Evolutionary conservation across 2,329 filamentous ascomycete genomes (phyloP), one percentile per base, ranked within the genome.

Genomic region (Cladophialophora chaetospira): DNA sequence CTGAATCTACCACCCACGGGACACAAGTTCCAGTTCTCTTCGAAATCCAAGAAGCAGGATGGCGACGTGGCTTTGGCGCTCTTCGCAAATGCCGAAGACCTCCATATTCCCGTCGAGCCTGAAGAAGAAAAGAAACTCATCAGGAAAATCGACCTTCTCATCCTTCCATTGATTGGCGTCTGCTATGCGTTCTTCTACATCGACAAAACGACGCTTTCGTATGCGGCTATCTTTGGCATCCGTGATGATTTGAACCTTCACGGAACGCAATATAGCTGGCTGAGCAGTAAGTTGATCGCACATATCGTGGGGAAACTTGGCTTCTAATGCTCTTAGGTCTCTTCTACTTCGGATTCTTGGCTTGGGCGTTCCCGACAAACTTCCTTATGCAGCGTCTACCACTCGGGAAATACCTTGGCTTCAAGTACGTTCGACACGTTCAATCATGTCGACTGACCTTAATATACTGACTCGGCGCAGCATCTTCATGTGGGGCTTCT

Each of bases 321-420:
- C 71, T 82, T 17, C 80, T 80, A 23, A 47, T 8, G 5, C 11
- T 40, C 3, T 3, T 31, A 62, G 59, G 59, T 58, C 79, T 78
- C 67, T 80, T 83, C 63, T 67, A 69, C 40, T 61, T 66, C 73
- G 75, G 76, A 1, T 78, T 77, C 56, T 67, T 78, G 10, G 81
- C 77, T 2, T 87, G 79, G 79, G 85, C 88, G 67, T 88, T 85
- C 68, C 85, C 85, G 0, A 87, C 85, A 1, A 86, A 80, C 65
- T 79, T 82, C 8, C 75, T 88, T 23, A 76, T 88, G n/a, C 86
- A 88, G 68, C 74, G 79, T 1, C 71, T 88, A 1, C 86, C 86
- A 0, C 70, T 88, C 5, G 86, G 82, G 1, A 88, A 88, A 67
- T 88, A 87, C 69, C 71, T 83, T 2, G 79, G 79, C 1, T 71